These are phyloP conservation scores for Knoxdaviesia capensis DNA, from an alignment of 2,329 filamentous ascomycete species.

Conservation along the genomic window DNA sequence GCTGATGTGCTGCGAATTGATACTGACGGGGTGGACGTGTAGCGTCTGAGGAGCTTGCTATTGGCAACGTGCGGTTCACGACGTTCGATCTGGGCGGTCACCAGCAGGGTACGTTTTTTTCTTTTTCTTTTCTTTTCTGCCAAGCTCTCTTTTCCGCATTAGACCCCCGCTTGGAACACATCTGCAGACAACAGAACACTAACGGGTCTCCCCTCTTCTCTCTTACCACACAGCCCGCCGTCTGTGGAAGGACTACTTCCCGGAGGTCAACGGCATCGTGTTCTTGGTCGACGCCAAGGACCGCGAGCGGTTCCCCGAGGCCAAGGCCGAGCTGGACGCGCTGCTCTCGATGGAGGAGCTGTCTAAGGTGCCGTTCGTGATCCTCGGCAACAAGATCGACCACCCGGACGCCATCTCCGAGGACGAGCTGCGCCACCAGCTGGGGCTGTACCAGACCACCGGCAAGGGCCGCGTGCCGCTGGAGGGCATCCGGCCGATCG, in stretches of 20 bases:
- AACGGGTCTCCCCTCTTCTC: slow-evolving; percentile 1
- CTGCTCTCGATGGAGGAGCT: slow-evolving; percentile 95
- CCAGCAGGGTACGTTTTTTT: slow-evolving; percentile 51
- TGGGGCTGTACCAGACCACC: slow-evolving; percentile 90
- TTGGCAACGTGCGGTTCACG: slow-evolving; percentile 85
- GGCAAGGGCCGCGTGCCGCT: slow-evolving; percentile 88
- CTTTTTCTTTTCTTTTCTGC: neutral
- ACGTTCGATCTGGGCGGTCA: slow-evolving; percentile 89
- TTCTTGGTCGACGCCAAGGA: slow-evolving; percentile 98
- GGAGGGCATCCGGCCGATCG: slow-evolving; percentile 83
- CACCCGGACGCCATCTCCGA: slow-evolving; percentile 90
- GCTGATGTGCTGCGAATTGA: no score
- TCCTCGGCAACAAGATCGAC: slow-evolving; percentile 99
- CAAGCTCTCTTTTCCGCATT: neutral
- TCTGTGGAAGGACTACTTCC: slow-evolving; percentile 94
- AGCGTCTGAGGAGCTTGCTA: slow-evolving; percentile 83
- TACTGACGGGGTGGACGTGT: neutral
- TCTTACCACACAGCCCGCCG: slow-evolving; percentile 45
- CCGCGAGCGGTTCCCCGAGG: slow-evolving; percentile 80
- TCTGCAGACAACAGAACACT: slow-evolving; percentile 1
- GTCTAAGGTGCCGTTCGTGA: slow-evolving; percentile 82
- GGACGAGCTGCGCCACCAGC: slow-evolving; percentile 79
- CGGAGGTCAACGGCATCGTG: slow-evolving; percentile 87
- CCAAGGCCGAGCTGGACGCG: slow-evolving; percentile 91
- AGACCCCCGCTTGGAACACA: neutral